Percentiles rank a stretch among this genome's conserved stretches.
These are phyloP conservation scores for Euphrasia arctica DNA, from an alignment of 305 asterid species.

Conservation along the genomic window DNA sequence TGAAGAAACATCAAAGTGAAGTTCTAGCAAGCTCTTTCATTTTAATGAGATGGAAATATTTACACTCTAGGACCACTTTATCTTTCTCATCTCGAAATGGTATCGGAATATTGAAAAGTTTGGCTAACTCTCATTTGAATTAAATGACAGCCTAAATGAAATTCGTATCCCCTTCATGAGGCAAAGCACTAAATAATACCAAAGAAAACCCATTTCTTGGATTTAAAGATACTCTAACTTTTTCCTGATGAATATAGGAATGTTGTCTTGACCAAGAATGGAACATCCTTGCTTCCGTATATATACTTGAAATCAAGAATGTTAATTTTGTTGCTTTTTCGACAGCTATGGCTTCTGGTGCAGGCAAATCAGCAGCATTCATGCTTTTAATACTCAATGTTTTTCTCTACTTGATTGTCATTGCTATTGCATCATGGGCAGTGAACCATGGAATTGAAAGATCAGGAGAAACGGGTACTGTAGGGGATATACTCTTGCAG, in stretches of 20 bases:
- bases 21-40: neutral
- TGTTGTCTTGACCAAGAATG: slow-evolving; percentile 6
- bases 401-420: slow-evolving; percentile 62
- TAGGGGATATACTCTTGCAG: neutral
- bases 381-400: slow-evolving; percentile 49
- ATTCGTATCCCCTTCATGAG: slow-evolving; percentile 46
- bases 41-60: neutral
- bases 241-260: neutral
- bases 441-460: slow-evolving; percentile 72
- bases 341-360: slow-evolving; percentile 71
- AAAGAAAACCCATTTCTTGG: neutral
- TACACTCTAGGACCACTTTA: neutral
- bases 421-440: slow-evolving; percentile 71
- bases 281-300: slow-evolving; percentile 23
- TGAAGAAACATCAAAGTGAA: slow-evolving; percentile 19
- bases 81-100: neutral
- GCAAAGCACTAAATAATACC: slow-evolving; percentile 1
- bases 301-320: slow-evolving; percentile 29
- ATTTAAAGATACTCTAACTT: neutral
- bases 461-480: slow-evolving; percentile 51
- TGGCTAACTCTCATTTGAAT: neutral
- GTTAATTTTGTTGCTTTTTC: slow-evolving; percentile 5
- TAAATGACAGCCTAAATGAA: slow-evolving; percentile 6
- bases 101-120: neutral
- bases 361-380: slow-evolving; percentile 80